Conservation (phyloP, 805 yeast species). For the Metschnikowia koreensis region DNA sequence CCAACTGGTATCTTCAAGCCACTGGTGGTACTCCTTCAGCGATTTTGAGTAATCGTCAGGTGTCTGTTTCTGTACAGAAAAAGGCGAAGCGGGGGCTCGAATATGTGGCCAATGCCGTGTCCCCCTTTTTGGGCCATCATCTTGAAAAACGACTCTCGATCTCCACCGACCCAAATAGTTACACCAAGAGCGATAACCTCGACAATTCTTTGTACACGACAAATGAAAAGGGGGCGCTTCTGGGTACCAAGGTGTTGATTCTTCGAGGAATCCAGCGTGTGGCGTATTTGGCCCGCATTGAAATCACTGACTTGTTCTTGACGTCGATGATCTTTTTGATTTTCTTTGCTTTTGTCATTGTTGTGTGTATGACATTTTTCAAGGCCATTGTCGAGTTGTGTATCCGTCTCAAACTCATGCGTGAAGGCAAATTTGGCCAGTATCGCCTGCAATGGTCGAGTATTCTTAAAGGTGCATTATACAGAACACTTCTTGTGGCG, state of each 20-base stretch:
- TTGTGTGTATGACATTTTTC: conserved; percentile 55
- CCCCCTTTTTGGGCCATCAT: not conserved
- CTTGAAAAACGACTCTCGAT: conserved; percentile 31
- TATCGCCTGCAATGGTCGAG: conserved; percentile 81
- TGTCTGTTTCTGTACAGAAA: conserved; percentile 78
- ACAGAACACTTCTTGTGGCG: conserved; percentile 77
- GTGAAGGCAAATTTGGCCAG: conserved; percentile 64
- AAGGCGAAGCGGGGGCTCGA: conserved; percentile 26
- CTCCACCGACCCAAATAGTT: conserved; percentile 44
- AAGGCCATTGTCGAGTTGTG: conserved; percentile 70
- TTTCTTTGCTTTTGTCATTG: conserved; percentile 65
- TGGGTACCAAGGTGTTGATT: conserved; percentile 69
- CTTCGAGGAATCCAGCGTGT: conserved; percentile 92
- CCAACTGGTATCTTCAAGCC: conserved; percentile 92
- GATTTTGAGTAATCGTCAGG: conserved; percentile 58
- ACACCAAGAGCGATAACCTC: conserved; percentile 42
- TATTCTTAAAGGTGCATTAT: conserved; percentile 83
- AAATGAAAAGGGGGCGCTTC: conserved; percentile 59
- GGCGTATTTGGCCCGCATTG: conserved; percentile 78
- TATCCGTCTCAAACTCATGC: conserved; percentile 56
- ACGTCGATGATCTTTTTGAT: conserved; percentile 84
- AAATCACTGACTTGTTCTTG: conserved; percentile 79
- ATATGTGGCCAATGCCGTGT: not conserved
- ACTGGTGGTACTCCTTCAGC: conserved; percentile 90
- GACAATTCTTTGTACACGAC: conserved; percentile 57